A percentile compares a stretch with the other conserved stretches of the same genome.
phyloP scores from a whole-genome alignment of 2,329 filamentous ascomycete species.

The Cryoendolithus antarcticus region DNA sequence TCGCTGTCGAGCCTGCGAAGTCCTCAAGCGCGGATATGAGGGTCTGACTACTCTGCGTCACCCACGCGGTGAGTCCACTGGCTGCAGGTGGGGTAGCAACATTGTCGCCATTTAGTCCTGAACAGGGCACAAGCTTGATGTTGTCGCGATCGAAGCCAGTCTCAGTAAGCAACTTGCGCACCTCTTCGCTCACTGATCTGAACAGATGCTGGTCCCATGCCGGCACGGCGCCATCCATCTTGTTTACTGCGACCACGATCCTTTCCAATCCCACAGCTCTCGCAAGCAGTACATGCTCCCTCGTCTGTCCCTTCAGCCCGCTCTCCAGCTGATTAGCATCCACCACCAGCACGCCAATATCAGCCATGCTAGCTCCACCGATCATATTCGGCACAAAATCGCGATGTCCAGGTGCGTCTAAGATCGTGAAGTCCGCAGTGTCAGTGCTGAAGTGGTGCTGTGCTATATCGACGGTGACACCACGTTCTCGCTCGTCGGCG shows the following conservation, averaged over 20 bases:
- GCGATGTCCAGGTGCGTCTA: constrained; percentile 86
- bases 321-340: constrained; percentile 93
- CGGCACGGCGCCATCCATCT: constrained; percentile 65
- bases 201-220: constrained; percentile 72
- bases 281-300: constrained; percentile 81
- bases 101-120: constrained; percentile 80
- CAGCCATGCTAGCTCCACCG: constrained; percentile 86
- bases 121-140: constrained; percentile 77
- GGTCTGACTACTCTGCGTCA: constrained; percentile 48
- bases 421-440: constrained; percentile 76
- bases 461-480: constrained; percentile 93
- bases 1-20: constrained; percentile 31
- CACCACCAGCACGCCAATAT: constrained; percentile 89
- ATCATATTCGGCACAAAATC: constrained; percentile 99
- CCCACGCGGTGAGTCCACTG: constrained; percentile 53
- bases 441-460: constrained; percentile 90
- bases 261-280: constrained; percentile 82
- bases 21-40: constrained; percentile 73
- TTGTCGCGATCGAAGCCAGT: constrained; percentile 75
- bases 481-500: constrained; percentile 74
- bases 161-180: constrained; percentile 67
- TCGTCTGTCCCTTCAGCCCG: constrained; percentile 83
- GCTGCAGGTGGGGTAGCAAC: constrained; percentile 48
- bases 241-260: constrained; percentile 86
- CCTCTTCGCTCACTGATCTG: constrained; percentile 71